Base-by-base conservation (phyloP, 208 protist genomes). In the Leptomonas seymouri region DNA sequence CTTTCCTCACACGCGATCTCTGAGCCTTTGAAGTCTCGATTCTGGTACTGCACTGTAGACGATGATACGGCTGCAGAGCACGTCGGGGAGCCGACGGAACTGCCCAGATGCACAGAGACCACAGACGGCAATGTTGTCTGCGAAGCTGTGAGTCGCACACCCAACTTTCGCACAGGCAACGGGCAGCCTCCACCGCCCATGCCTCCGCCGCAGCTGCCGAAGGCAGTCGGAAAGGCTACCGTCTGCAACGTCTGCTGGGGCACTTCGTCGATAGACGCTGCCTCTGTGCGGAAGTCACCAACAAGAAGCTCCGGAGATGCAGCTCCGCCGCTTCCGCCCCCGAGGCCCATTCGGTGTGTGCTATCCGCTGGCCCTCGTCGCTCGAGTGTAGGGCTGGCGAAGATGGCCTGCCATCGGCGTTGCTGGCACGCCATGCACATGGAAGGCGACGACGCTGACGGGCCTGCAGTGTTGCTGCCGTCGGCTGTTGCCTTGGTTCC, bases 231-330 rank as follows among this genome's bases (percentile, higher is more conserved):
- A 57, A 95, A 93, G 3, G 90, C 90, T 8, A 91, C 67, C 14
- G 67, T 71, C 71, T 95, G 87, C 59, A 95, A 74, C 39, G 78
- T 85, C 60, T 91, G 80, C 68, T 90, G 90, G 21, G 90, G 80
- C 41, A 91, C 87, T 69, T 87, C 86, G 64, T 87, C 84, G 34
- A 84, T 16, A 6, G 45, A 59, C 0, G 56, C 61, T 16, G 59
- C 51, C 7, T 73, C 75, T 58, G 73, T 60, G 36, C 70, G 75
- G 50, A 86, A 80, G 61, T 90, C 78, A 18, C 82, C 81, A 0
- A 86, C 77, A 0, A n/a, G 11, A 5, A 36, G n/a, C 3, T 44
- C 42, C 3, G 45, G 27, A 6, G 39, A n/a, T 0, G 34, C 44
- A 59, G 25, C 25, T 8, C 45, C 60, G 23, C 21, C 27, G 18